Conservation (phyloP, 805 yeast genomes). For the Kodamaea kakaduensis region DNA sequence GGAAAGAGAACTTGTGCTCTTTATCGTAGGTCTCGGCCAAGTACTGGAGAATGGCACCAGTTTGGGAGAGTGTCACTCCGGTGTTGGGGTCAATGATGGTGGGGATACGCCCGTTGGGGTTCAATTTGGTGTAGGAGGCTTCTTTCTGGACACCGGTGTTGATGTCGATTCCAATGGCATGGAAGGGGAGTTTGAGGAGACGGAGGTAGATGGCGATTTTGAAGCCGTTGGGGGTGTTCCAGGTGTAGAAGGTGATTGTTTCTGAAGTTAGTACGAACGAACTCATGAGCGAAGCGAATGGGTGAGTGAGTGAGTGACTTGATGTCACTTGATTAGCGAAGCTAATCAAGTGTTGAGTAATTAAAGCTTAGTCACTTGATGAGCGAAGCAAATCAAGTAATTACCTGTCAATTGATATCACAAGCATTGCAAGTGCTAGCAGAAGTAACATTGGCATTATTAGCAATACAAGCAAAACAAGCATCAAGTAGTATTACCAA, state of each 20-base stretch:
- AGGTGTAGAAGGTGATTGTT: conserved; percentile 25
- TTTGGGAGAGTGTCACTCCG: conserved; percentile 51
- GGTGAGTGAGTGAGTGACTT: too few relatives aligned
- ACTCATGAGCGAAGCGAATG: too few relatives aligned
- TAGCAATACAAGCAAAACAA: too few relatives aligned
- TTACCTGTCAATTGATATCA: too few relatives aligned
- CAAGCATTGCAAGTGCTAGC: too few relatives aligned
- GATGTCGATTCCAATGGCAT: conserved; percentile 41
- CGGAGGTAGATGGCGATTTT: conserved; percentile 41
- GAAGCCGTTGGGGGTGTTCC: conserved; percentile 44
- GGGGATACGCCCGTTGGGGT: conserved; percentile 65
- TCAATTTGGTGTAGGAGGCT: conserved; percentile 52
- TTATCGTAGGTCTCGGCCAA: conserved; percentile 58
- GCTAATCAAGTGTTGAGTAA: too few relatives aligned
- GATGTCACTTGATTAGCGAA: too few relatives aligned
- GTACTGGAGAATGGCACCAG: conserved; percentile 59
- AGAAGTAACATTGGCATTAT: too few relatives aligned
- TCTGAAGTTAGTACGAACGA: conserved; percentile 1
- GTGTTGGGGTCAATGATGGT: conserved; percentile 40
- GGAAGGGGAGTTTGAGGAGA: conserved; percentile 39
- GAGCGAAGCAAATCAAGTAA: too few relatives aligned
- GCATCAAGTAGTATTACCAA: too few relatives aligned
- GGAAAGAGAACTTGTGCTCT: conserved; percentile 44
- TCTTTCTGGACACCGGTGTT: conserved; percentile 45
- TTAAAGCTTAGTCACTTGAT: too few relatives aligned